A percentile compares a stretch with the other conserved stretches of the same genome.
phyloP scores from a whole-genome alignment of 805 yeast genomes.

The Lipomyces starkeyi region DNA sequence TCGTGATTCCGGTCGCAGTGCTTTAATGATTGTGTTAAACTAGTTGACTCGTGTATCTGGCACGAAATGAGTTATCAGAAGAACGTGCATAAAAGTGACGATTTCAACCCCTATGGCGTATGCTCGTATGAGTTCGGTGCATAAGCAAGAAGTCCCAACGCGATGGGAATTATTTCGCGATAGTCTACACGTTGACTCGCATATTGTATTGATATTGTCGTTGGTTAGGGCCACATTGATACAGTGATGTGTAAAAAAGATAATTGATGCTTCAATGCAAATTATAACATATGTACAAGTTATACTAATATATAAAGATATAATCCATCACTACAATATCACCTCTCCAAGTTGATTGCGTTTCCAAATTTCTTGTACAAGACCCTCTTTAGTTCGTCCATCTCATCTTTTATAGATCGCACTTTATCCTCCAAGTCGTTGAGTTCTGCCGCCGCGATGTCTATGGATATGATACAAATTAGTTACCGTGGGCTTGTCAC shows the following conservation, averaged over 20 bases:
- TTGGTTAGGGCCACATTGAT: background rate
- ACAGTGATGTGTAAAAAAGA: background rate
- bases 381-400: constrained; percentile 68
- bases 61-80: background rate
- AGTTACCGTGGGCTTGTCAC: background rate
- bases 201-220: background rate
- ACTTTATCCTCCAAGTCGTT: constrained; percentile 55
- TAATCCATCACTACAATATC: background rate
- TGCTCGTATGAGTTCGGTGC: background rate
- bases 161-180: background rate
- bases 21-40: background rate
- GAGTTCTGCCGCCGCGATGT: constrained; percentile 58
- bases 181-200: background rate
- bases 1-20: background rate
- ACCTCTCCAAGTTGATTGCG: constrained; percentile 80
- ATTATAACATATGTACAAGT: background rate
- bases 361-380: constrained; percentile 89
- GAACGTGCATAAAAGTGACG: background rate
- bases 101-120: background rate
- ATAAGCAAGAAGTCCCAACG: background rate
- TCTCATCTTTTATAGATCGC: constrained; percentile 58
- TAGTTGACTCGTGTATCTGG: background rate
- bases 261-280: background rate
- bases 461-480: constrained; percentile 7
- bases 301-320: background rate